Conservation (phyloP, 2,329 filamentous ascomycete genomes). For the Graphilbum sp. region DNA sequence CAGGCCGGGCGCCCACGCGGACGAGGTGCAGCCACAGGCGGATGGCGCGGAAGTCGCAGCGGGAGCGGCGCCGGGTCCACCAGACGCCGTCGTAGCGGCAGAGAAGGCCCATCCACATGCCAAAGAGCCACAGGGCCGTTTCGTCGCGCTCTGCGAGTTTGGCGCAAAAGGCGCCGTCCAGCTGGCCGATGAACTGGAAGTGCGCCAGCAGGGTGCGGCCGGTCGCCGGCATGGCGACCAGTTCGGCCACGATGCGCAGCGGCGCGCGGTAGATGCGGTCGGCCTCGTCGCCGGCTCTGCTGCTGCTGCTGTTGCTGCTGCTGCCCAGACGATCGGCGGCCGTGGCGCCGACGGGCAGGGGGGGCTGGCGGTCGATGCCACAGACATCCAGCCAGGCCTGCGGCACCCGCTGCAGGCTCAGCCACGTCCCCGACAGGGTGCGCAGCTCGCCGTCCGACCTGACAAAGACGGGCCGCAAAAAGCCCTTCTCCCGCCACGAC, state of each 20-base stretch:
- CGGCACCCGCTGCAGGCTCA: slow-evolving; percentile 7
- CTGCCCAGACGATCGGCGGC: not conserved
- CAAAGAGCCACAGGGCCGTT: slow-evolving; percentile 11
- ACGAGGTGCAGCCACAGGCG: slow-evolving; percentile 10
- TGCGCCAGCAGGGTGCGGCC: slow-evolving; percentile 8
- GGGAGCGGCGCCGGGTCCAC: slow-evolving; percentile 10
- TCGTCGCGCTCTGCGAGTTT: slow-evolving; percentile 10
- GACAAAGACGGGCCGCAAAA: slow-evolving; percentile 7
- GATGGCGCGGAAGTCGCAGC: slow-evolving; percentile 12
- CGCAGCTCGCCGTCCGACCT: slow-evolving; percentile 9
- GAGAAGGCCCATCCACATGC: slow-evolving; percentile 13
- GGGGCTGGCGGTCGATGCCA: slow-evolving; percentile 4
- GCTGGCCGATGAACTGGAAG: slow-evolving; percentile 11
- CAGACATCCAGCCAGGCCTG: slow-evolving; percentile 10
- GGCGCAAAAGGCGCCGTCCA: slow-evolving; percentile 7
- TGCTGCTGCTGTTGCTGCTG: not conserved
- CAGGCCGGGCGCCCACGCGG: slow-evolving; percentile 6
- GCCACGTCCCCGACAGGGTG: slow-evolving; percentile 8
- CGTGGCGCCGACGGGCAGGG: not conserved
- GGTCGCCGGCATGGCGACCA: slow-evolving; percentile 5
- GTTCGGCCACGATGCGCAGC: slow-evolving; percentile 9
- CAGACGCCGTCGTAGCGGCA: slow-evolving; percentile 10
- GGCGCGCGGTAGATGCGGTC: slow-evolving; percentile 9
- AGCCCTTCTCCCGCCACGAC: slow-evolving; percentile 7
- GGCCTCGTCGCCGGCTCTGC: slow-evolving; percentile 1